Conservation (phyloP, 768 basidiomycete species). For the Mycena indigotica region DNA sequence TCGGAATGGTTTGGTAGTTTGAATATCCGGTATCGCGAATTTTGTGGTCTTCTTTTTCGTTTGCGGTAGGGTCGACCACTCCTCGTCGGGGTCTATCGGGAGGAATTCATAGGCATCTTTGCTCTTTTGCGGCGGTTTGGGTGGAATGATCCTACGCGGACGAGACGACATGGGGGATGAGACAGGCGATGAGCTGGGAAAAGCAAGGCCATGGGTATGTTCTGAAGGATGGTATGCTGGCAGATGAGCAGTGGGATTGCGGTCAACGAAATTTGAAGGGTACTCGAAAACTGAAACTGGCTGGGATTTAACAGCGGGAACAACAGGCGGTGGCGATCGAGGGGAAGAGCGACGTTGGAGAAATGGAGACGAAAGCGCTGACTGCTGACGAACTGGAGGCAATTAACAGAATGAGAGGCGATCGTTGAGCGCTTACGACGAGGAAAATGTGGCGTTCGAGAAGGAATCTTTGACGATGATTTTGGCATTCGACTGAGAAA, state of each 20-base stretch:
- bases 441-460: not conserved
- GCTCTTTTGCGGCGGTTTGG: conserved; percentile 11
- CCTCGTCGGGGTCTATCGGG: conserved; percentile 34
- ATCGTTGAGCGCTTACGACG: not conserved
- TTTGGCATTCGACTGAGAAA: not conserved
- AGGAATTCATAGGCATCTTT: conserved; percentile 33
- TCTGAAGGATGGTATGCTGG: too few species aligned
- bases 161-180: conserved; percentile 15
- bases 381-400: not conserved
- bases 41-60: conserved; percentile 31
- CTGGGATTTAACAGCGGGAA: not conserved
- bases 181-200: conserved; percentile 1
- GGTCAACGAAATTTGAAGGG: too few species aligned
- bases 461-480: not conserved
- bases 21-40: conserved; percentile 7
- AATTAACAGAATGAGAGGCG: not conserved
- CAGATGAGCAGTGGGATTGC: too few species aligned
- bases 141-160: conserved; percentile 1
- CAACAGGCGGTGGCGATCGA: not conserved
- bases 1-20: conserved; percentile 15
- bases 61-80: conserved; percentile 40
- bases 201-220: too few species aligned
- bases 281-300: too few species aligned
- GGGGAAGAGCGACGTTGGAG: not conserved
- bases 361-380: not conserved